A percentile compares a stretch with the other conserved stretches of the same genome.
These are phyloP conservation scores for Paradendryphiella salina DNA, from an alignment of 2,329 filamentous ascomycete genomes.

Conservation along the genomic window DNA sequence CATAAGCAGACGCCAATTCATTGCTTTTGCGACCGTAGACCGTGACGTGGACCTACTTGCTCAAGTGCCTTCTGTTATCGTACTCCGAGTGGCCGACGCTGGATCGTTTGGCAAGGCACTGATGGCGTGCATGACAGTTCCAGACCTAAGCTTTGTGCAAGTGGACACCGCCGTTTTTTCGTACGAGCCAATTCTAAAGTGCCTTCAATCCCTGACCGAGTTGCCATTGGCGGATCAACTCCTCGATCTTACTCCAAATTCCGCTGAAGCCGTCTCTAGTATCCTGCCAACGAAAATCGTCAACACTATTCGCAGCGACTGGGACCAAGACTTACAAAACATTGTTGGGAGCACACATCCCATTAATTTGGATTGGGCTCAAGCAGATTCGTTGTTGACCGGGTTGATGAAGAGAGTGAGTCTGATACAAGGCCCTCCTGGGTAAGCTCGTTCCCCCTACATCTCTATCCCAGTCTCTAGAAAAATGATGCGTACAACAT, in stretches of 20 bases:
- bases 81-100: conserved; percentile 57
- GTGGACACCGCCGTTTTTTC: conserved; percentile 70
- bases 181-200: conserved; percentile 66
- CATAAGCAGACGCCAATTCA: conserved; percentile 54
- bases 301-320: conserved; percentile 22
- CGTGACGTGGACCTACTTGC: conserved; percentile 55
- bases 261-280: conserved; percentile 26
- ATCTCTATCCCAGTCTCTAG: neutral
- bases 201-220: conserved; percentile 60
- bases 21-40: conserved; percentile 64
- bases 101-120: conserved; percentile 55
- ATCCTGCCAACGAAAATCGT: conserved; percentile 34
- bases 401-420: conserved; percentile 60
- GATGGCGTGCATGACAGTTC: conserved; percentile 25
- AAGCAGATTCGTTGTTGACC: conserved; percentile 59
- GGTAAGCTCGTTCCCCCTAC: conserved; percentile 50
- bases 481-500: neutral
- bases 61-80: conserved; percentile 52
- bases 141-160: conserved; percentile 56
- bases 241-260: conserved; percentile 41
- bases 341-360: conserved; percentile 21
- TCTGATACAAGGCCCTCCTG: conserved; percentile 71
- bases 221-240: conserved; percentile 61
- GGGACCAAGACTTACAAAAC: conserved; percentile 24
- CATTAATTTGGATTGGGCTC: conserved; percentile 56